Percentiles rank a stretch among this genome's conserved stretches.
These are phyloP conservation scores for Tripterygium wilfordii DNA, from an alignment of 177 flowering plant species.

Conservation along the genomic window DNA sequence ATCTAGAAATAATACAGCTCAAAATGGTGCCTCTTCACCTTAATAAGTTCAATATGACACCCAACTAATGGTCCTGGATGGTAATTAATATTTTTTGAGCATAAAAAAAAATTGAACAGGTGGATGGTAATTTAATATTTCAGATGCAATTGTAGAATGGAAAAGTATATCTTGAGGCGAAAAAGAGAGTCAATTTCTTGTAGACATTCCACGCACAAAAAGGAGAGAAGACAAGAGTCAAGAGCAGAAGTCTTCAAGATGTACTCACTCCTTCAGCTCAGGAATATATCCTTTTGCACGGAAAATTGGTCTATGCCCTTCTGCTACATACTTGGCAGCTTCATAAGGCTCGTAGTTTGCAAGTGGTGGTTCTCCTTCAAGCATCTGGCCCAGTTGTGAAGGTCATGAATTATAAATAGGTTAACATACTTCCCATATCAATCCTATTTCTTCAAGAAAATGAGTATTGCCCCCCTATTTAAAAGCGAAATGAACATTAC, in stretches of 20 bases:
- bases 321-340: conserved; percentile 87
- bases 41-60: no score
- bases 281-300: conserved; percentile 58
- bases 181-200: not conserved
- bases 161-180: no score
- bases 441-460: no score
- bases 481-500: conserved; percentile 37
- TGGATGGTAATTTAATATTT: no score
- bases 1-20: no score
- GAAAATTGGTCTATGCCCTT: conserved; percentile 80
- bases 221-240: not conserved
- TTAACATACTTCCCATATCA: not conserved
- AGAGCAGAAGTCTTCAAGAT: not conserved
- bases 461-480: no score
- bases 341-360: conserved; percentile 89
- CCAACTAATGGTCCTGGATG: no score
- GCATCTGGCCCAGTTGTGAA: conserved; percentile 61
- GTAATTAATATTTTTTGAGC: no score
- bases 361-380: conserved; percentile 94
- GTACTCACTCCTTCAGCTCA: conserved; percentile 81
- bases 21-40: no score
- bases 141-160: no score
- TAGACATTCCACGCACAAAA: not conserved
- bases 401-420: conserved; percentile 5
- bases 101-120: no score